phyloP scores from a whole-genome alignment of 768 basidiomycete species.

The Amylocystis lapponica region DNA sequence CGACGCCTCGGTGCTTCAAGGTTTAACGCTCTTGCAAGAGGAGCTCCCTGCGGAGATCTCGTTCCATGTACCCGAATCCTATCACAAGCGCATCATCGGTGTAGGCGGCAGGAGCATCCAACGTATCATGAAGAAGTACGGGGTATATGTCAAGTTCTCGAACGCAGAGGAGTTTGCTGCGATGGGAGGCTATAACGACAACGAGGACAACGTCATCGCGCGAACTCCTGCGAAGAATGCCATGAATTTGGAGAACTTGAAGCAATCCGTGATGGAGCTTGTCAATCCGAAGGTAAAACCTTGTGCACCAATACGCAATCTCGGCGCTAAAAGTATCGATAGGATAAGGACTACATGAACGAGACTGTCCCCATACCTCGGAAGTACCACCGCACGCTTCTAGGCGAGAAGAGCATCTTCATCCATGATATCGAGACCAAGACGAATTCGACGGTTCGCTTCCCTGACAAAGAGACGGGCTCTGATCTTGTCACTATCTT shows the following conservation, averaged over 20 bases:
- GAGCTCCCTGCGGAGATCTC: slow-evolving; percentile 98
- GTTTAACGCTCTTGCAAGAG: slow-evolving; percentile 86
- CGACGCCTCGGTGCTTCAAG: slow-evolving; percentile 80
- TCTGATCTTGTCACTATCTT: slow-evolving; percentile 94
- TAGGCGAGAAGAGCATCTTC: slow-evolving; percentile 96
- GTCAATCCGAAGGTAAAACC: slow-evolving; percentile 83
- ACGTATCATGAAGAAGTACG: slow-evolving; percentile 98
- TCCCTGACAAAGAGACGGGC: slow-evolving; percentile 92
- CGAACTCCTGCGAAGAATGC: slow-evolving; percentile 97
- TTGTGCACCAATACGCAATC: slow-evolving; percentile 1
- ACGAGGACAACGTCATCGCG: slow-evolving; percentile 98
- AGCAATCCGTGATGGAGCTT: slow-evolving; percentile 95
- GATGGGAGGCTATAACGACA: slow-evolving; percentile 91
- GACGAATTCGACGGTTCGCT: slow-evolving; percentile 88
- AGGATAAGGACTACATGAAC: slow-evolving; percentile 97
- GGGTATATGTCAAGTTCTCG: slow-evolving; percentile 99
- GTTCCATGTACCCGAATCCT: slow-evolving; percentile 96
- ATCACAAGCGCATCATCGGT: slow-evolving; percentile 98
- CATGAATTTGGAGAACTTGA: slow-evolving; percentile 89
- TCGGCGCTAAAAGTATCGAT: background rate
- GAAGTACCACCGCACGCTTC: slow-evolving; percentile 88
- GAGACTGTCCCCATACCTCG: slow-evolving; percentile 93
- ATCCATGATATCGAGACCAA: slow-evolving; percentile 96
- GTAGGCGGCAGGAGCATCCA: slow-evolving; percentile 98
- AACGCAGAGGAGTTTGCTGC: slow-evolving; percentile 97